These are phyloP conservation scores for Scalesia atractyloides DNA, from an alignment of 129 eudicot genomes.

Conservation along the genomic window DNA sequence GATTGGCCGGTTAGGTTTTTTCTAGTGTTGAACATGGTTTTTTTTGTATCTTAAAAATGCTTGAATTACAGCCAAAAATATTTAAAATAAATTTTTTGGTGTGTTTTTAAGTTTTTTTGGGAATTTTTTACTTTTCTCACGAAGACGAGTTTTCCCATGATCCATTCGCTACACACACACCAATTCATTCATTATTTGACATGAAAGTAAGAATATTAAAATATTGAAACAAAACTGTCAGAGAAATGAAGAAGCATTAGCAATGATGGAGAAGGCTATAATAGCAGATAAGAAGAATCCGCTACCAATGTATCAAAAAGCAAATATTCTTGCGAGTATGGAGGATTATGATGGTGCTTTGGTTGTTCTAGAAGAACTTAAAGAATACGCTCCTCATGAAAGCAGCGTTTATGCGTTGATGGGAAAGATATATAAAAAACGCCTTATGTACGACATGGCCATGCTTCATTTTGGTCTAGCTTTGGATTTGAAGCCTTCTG, in stretches of 20 bases:
- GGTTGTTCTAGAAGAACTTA: slow-evolving; percentile 88
- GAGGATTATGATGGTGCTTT: slow-evolving; percentile 74
- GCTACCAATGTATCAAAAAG: slow-evolving; percentile 95
- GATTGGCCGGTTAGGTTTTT: too few species aligned
- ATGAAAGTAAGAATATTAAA: neutral
- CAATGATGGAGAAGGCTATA: slow-evolving; percentile 90
- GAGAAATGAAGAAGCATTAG: slow-evolving; percentile 83
- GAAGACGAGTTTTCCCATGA: too few species aligned
- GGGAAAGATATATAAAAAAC: slow-evolving; percentile 89
- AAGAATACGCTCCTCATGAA: slow-evolving; percentile 93
- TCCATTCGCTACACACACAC: too few species aligned
- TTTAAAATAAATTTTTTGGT: too few species aligned
- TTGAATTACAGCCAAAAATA: too few species aligned
- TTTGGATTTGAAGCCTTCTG: slow-evolving; percentile 95
- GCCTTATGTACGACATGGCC: slow-evolving; percentile 73
- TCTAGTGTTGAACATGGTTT: too few species aligned
- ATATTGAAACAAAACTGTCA: slow-evolving; percentile 27
- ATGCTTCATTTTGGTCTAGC: slow-evolving; percentile 99
- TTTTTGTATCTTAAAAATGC: too few species aligned
- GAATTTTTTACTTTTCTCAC: too few species aligned
- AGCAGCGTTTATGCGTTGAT: slow-evolving; percentile 94
- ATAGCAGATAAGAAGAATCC: slow-evolving; percentile 96
- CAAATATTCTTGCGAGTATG: slow-evolving; percentile 87
- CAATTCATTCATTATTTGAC: neutral
- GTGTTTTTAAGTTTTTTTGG: too few species aligned